Evolutionary conservation across 176 grass and related monocot species (phyloP).

Genomic region (Hordeum marinum): DNA sequence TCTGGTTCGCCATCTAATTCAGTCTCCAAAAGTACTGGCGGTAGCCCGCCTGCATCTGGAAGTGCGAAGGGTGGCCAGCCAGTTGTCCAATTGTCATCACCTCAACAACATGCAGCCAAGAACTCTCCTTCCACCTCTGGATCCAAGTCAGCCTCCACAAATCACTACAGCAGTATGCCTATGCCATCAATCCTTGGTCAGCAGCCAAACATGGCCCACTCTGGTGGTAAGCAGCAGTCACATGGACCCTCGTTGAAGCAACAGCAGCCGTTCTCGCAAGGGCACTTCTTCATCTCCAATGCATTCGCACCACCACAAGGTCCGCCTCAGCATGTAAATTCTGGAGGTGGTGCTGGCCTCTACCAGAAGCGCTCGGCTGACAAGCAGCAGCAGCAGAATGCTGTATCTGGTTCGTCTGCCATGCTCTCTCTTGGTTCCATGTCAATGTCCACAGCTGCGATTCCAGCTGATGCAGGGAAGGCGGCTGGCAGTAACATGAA

Average conservation of each 20-base stretch:
- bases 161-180: constrained; percentile 48
- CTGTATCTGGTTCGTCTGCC: constrained; percentile 1
- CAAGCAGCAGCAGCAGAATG: constrained; percentile 48
- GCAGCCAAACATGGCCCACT: constrained; percentile 47
- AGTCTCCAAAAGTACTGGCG: constrained; percentile 68
- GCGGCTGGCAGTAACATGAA: constrained; percentile 58
- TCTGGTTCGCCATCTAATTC: constrained; percentile 72
- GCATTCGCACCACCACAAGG: constrained; percentile 45
- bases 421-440: constrained; percentile 25
- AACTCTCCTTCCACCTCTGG: constrained; percentile 51
- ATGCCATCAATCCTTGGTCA: constrained; percentile 79
- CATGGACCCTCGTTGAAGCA: constrained; percentile 45
- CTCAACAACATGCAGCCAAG: constrained; percentile 65
- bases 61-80: constrained; percentile 49
- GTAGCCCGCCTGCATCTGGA: constrained; percentile 58
- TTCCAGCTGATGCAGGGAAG: constrained; percentile 33
- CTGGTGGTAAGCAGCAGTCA: constrained; percentile 57
- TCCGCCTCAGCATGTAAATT: constrained; percentile 22
- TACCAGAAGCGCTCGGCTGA: constrained; percentile 59
- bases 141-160: constrained; percentile 37
- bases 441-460: background rate
- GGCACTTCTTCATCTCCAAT: constrained; percentile 69
- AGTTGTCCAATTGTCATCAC: constrained; percentile 28
- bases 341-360: constrained; percentile 29
- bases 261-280: constrained; percentile 36